phyloP scores from a whole-genome alignment of 2,329 filamentous ascomycete species.

The Lizonia empirigonia region DNA sequence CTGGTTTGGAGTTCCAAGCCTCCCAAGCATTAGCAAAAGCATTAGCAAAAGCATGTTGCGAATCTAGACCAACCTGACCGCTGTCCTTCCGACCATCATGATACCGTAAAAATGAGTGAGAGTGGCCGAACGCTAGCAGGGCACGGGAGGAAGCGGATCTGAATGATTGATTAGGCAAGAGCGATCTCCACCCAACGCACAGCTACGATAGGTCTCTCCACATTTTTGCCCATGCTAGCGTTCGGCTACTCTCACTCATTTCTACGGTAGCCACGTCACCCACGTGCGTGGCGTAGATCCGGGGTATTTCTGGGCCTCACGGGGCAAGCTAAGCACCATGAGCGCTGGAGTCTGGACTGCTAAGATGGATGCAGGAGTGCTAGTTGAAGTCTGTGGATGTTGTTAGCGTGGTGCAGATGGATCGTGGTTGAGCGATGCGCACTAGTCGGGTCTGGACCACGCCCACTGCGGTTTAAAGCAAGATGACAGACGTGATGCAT shows the following conservation, averaged over 20 bases:
- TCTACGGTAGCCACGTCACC: conserved; percentile 1
- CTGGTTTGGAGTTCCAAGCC: conserved; percentile 9
- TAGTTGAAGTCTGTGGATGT: not conserved
- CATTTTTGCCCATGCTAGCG: too few species aligned
- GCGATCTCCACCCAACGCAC: too few species aligned
- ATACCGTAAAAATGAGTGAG: too few species aligned
- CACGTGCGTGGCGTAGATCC: conserved; percentile 16
- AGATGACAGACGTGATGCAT: not conserved
- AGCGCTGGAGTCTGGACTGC: not conserved
- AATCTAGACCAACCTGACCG: conserved; percentile 12
- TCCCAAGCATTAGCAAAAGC: conserved; percentile 1
- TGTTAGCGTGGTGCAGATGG: conserved; percentile 1
- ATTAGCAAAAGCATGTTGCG: conserved; percentile 3
- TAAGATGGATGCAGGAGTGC: not conserved
- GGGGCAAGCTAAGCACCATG: not conserved
- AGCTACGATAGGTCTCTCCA: too few species aligned
- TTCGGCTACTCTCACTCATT: too few species aligned
- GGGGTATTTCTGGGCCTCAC: conserved; percentile 7
- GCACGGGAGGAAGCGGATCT: too few species aligned
- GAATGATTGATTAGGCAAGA: too few species aligned
- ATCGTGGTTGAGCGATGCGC: conserved; percentile 1
- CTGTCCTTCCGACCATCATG: conserved; percentile 9
- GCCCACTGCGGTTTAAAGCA: not conserved
- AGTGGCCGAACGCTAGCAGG: too few species aligned
- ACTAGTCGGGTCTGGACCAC: conserved; percentile 15